These are phyloP conservation scores for Kodamaea lidongshanica DNA, from an alignment of 805 yeast genomes.

Conservation along the genomic window DNA sequence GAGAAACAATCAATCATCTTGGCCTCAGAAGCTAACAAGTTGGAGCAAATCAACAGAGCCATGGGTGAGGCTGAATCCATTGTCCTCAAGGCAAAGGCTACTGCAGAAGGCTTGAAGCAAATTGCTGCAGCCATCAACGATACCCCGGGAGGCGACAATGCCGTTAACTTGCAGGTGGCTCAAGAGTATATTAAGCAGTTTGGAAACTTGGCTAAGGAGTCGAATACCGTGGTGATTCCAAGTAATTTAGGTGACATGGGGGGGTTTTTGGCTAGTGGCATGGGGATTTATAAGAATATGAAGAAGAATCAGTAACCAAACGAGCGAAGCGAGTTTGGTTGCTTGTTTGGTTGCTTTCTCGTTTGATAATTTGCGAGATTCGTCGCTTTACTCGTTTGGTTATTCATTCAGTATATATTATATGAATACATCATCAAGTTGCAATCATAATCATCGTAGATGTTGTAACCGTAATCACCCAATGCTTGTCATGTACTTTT, in stretches of 20 bases:
- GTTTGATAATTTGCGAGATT: too few species aligned
- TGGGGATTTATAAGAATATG: constrained; percentile 62
- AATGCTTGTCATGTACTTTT: too few species aligned
- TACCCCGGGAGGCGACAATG: constrained; percentile 68
- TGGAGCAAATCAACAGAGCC: constrained; percentile 61
- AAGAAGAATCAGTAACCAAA: constrained; percentile 11
- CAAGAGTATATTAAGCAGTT: constrained; percentile 80
- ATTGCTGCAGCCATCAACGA: constrained; percentile 62
- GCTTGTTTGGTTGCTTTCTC: too few species aligned
- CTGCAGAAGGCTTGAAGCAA: constrained; percentile 60
- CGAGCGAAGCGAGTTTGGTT: too few species aligned
- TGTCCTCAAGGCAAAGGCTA: constrained; percentile 59
- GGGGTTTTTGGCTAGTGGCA: constrained; percentile 67
- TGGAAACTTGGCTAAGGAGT: constrained; percentile 74
- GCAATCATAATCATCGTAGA: too few species aligned
- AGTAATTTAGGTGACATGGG: constrained; percentile 71
- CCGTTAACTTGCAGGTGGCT: constrained; percentile 74
- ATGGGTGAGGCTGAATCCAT: constrained; percentile 70
- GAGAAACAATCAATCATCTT: constrained; percentile 63
- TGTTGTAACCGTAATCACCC: too few species aligned
- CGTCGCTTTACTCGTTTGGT: not conserved
- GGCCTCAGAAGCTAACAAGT: constrained; percentile 66
- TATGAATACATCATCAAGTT: too few species aligned
- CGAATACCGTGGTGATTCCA: constrained; percentile 73
- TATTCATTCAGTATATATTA: not conserved